These are phyloP conservation scores for Rhizopus delemar DNA, from an alignment of 371 early-diverging fungal genomes.

Conservation along the genomic window DNA sequence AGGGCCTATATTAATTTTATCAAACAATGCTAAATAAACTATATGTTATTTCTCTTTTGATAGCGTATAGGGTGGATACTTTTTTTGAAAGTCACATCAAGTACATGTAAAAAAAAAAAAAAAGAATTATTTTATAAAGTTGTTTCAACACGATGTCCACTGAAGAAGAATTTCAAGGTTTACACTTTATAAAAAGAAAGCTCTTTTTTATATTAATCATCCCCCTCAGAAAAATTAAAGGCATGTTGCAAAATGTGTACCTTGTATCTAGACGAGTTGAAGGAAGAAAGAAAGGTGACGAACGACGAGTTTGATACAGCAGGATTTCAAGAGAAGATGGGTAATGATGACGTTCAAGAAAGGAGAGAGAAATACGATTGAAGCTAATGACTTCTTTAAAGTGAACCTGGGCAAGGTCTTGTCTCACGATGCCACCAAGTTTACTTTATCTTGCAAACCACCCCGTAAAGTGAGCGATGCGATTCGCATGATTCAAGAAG, in stretches of 20 bases:
- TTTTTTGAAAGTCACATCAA: too few relatives aligned
- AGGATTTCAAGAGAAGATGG: slow-evolving; percentile 34
- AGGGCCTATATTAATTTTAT: too few relatives aligned
- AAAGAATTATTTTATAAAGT: too few relatives aligned
- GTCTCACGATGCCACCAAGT: slow-evolving; percentile 50
- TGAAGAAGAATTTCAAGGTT: slow-evolving; percentile 20
- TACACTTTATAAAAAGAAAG: neutral
- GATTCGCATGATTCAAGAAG: slow-evolving; percentile 38
- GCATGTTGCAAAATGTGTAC: slow-evolving; percentile 42
- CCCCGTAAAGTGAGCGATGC: slow-evolving; percentile 45
- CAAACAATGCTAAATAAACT: too few relatives aligned
- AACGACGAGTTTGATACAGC: slow-evolving; percentile 28
- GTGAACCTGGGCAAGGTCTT: slow-evolving; percentile 39
- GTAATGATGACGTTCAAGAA: slow-evolving; percentile 12
- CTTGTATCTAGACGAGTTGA: slow-evolving; percentile 35
- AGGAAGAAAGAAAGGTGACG: slow-evolving; percentile 20
- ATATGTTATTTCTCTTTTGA: too few relatives aligned
- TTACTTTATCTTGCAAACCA: slow-evolving; percentile 52
- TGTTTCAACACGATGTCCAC: slow-evolving; percentile 2
- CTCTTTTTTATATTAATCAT: neutral
- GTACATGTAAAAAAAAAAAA: too few relatives aligned
- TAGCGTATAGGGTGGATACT: too few relatives aligned
- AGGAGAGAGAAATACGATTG: neutral
- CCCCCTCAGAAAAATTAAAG: slow-evolving; percentile 29
- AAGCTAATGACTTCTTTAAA: slow-evolving; percentile 4